phyloP scores from a whole-genome alignment of 108 stramenopile genomes.

The Cylindrotheca closterium region DNA sequence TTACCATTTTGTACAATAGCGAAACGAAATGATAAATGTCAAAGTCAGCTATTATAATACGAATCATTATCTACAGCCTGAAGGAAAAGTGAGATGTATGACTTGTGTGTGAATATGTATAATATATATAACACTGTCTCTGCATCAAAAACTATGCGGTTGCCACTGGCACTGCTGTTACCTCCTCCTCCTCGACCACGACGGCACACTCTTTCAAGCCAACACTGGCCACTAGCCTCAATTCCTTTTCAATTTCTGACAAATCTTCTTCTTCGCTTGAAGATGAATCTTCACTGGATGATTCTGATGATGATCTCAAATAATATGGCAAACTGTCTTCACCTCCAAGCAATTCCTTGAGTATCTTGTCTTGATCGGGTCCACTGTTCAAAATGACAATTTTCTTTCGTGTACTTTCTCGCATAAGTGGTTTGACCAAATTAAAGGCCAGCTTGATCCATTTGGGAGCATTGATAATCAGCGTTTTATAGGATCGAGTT shows the following conservation, averaged over 20 bases:
- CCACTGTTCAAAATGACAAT: constrained; percentile 60
- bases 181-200: not conserved
- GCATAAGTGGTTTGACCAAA: constrained; percentile 59
- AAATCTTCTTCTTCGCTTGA: not conserved
- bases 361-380: constrained; percentile 47
- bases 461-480: constrained; percentile 69
- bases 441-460: constrained; percentile 71
- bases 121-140: too few relatives aligned
- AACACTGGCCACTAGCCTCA: constrained; percentile 3
- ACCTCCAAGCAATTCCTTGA: constrained; percentile 53
- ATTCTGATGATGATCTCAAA: not conserved
- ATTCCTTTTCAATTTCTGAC: constrained; percentile 2
- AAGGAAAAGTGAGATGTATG: too few relatives aligned
- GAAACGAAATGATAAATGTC: too few relatives aligned
- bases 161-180: too few relatives aligned
- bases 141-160: too few relatives aligned
- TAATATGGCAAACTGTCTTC: not conserved
- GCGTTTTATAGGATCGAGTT: constrained; percentile 60
- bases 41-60: too few relatives aligned
- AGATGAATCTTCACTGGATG: not conserved
- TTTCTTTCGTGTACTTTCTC: constrained; percentile 69
- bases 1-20: too few relatives aligned
- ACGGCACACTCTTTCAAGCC: not conserved
- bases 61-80: too few relatives aligned
- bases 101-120: too few relatives aligned